Base-by-base conservation (phyloP, 345 rosid species). In the Camelina sativa region DNA sequence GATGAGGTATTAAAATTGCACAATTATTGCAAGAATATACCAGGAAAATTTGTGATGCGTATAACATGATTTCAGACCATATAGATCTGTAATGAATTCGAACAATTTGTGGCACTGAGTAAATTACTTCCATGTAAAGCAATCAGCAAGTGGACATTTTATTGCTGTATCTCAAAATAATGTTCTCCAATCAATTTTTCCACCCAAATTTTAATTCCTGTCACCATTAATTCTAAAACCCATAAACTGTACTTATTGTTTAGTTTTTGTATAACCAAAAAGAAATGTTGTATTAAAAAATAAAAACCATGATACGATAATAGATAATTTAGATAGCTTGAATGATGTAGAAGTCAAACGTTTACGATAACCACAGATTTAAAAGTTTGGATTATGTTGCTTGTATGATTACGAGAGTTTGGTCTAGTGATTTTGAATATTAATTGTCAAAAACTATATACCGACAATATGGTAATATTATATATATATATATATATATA, bases 111-210 rank as follows among this genome's bases (percentile, higher is more conserved):
- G 63, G 61, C 50, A 60, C 74, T 15, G 65, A 56, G 72, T 66
- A 65, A 57, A 41, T 65, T 56, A 51, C 62, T 73, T 50, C 43
- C 10, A 75, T 48, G 54, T 23, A 76, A 76, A 62, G 75, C 58
- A 40, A 76, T 69, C 28, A 69, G 16, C 75, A 69, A 69, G 71
- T 63, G 65, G 75, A 46, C 71, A 62, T 62, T 63, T 69, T 15
- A 69, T 62, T 32, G 32, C 16, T 43, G 23, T 43, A 41, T 62
- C 68, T 69, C 63, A 53, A 62, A 68, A 11, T n/a, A 76, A 69
- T 76, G 64, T n/a, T 76, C 69, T 37, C 76, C 66, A 70, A 37
- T 76, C 20, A 76, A 34, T 69, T 22, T 62, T 63, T 47, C 32
- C 75, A 61, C 70, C 65, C 16, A 9, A 51, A 12, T 32, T 74